Evolutionary conservation across 2,329 filamentous ascomycete species (phyloP), one percentile per base, ranked within the genome.

Genomic region (Xylariaceae sp.): DNA sequence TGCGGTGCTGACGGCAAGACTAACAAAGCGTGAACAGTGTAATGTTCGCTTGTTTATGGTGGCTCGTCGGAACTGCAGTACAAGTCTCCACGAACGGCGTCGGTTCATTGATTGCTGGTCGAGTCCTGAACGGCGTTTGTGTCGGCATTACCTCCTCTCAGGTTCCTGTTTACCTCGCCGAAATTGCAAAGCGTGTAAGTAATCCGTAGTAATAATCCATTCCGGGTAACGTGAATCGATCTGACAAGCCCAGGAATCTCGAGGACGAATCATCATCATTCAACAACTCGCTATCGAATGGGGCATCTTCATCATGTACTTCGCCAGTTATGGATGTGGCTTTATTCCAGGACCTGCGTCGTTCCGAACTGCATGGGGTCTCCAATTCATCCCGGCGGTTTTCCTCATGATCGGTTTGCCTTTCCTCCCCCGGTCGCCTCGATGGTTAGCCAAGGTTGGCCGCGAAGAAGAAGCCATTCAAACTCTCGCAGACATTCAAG

Each of bases 241-340:
- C 60, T 60, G 34, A 62, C 34, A 47, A 30, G 3, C 78, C 77
- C 67, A 70, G 68, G 67, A 69, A 55, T 57, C 60, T 49, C 81
- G 87, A 62, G 87, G 87, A 13, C 80, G 85, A 49, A 78, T 92
- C 39, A 86, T 92, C 13, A 85, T 87, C 55, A 81, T 84, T 49
- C 88, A 91, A 71, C 88, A 91, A 71, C 88, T 87, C 78, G 86
- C 87, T 30, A 90, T 92, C 62, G 88, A 88, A 64, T 88, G 80
- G 80, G 86, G 83, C 63, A 88, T 88, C 64, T 69, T 88, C 60
- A 85, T 88, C 73, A 88, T 88, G 84, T 88, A 87, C 76, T 86
- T 85, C 70, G 82, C 88, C 71, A 81, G 81, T 18, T 82, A 86
- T 68, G 88, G 85, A 18, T 84, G 82, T 71, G 84, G 81, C 57